Base-by-base conservation (phyloP, 768 basidiomycete genomes). In the Hydnomerulius pinastri region DNA sequence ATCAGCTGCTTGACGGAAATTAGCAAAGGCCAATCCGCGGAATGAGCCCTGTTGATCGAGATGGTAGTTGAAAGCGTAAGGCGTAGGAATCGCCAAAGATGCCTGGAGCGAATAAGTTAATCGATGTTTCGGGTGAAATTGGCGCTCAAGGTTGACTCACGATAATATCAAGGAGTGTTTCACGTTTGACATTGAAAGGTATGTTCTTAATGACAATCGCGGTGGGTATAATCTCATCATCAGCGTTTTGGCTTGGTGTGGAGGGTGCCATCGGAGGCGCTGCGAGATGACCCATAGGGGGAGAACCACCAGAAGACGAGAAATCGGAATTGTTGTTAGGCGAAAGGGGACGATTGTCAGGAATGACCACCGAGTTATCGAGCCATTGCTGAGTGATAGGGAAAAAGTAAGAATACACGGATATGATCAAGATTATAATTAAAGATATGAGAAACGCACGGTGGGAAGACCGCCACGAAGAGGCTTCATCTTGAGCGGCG, bases 151-250 rank as follows among this genome's bases (percentile, higher is more conserved):
- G 54, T 57, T 43, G 41, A 82, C 92, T 57, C 50, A 96, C 95
- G 68, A 99, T 98, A 69, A 98, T 93, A 74, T 90, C 87, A 64
- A 98, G 85, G 60, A 99, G 82, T 37, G 92, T 92, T 75, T 98
- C 96, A 65, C 92, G 87, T 74, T 94, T 92, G 59, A 98, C 93
- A 63, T 94, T 94, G 79, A 99, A 99, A 59, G 96, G 96, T 75
- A 99, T 99, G 78, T 98, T 98, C 83, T 99, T 99, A 72, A 99
- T 98, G 67, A 99, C 97, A 65, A 99, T 98, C 47, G 97, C 97
- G 9, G 95, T 98, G 48, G 96, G 96, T 73, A 98, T 98, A 69
- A 97, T 80, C 69, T 97, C 94, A 71, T 97, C 93, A 60, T 92
- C 90, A 36, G 68, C 61, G 51, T 72, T 79, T 64, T 72, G 76